phyloP scores from a whole-genome alignment of 2,329 filamentous ascomycete species.

The Fusarium sp. region DNA sequence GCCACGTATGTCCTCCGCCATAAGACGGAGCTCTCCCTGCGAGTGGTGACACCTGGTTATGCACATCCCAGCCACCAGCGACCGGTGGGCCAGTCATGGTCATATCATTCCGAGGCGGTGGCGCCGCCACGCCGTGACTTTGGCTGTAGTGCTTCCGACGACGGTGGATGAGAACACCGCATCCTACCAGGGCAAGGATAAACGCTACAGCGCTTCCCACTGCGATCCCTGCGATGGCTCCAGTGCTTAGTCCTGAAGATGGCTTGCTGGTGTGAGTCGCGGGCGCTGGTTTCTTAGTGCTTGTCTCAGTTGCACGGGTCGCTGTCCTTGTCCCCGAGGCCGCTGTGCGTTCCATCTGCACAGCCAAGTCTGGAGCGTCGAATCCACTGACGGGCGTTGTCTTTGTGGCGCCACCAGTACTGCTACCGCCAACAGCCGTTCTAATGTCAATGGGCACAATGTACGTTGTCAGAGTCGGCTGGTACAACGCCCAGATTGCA shows the following conservation, averaged over 20 bases:
- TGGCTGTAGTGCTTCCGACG: conserved; percentile 2
- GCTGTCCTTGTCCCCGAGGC: neutral
- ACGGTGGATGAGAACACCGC: neutral
- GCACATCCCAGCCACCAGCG: too few relatives aligned
- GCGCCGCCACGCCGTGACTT: conserved; percentile 2
- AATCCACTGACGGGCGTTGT: conserved; percentile 8
- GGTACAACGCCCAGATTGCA: conserved; percentile 2
- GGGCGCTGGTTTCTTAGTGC: neutral
- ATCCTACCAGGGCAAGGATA: neutral
- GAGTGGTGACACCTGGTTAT: too few relatives aligned
- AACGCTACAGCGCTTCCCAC: neutral
- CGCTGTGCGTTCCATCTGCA: neutral
- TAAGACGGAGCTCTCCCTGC: neutral
- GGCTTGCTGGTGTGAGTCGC: neutral
- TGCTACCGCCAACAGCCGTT: neutral
- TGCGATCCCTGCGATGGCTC: conserved; percentile 9
- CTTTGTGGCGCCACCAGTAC: neutral
- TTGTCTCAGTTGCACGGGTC: neutral
- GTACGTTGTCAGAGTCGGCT: neutral
- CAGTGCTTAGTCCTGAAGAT: neutral
- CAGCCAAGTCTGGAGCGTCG: neutral
- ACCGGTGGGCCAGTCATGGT: too few relatives aligned
- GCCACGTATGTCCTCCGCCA: neutral
- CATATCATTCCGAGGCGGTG: neutral
- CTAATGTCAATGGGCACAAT: neutral